These are phyloP conservation scores for Pisolithus marmoratus DNA, from an alignment of 768 basidiomycete species.

Conservation along the genomic window DNA sequence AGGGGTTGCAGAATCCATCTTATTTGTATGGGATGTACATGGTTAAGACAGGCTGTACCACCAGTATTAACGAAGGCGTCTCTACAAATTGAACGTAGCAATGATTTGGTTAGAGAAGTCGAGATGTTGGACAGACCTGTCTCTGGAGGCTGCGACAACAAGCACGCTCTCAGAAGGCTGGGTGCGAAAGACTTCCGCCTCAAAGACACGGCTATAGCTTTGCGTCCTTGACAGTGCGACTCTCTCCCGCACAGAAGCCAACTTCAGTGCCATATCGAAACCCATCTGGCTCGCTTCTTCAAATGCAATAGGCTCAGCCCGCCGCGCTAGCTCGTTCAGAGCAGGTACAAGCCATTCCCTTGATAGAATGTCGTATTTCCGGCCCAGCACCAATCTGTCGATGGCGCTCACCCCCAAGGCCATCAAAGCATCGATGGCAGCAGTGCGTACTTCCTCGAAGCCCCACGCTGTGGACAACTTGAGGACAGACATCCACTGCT, in stretches of 20 bases:
- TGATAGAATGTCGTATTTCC: background rate
- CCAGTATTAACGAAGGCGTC: too few relatives aligned
- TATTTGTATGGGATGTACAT: too few relatives aligned
- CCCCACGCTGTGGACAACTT: background rate
- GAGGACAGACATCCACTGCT: background rate
- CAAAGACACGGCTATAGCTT: too few relatives aligned
- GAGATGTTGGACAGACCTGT: too few relatives aligned
- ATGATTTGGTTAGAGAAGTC: too few relatives aligned
- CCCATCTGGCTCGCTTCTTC: conserved; percentile 3
- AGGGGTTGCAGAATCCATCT: too few relatives aligned
- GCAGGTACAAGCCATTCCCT: background rate
- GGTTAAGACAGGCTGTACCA: too few relatives aligned
- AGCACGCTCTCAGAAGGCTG: too few relatives aligned
- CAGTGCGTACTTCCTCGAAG: background rate
- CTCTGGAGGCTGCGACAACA: too few relatives aligned
- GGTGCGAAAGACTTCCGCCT: too few relatives aligned
- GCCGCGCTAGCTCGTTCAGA: background rate
- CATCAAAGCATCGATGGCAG: background rate
- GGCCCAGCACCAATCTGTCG: background rate
- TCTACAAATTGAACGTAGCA: too few relatives aligned
- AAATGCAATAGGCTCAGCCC: background rate
- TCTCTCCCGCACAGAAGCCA: conserved; percentile 3
- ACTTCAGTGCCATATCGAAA: conserved; percentile 1
- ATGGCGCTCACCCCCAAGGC: background rate
- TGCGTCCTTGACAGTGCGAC: too few relatives aligned